Evolutionary conservation across 306 rosid genomes (phyloP), one percentile per base, ranked within the genome.

Genomic region (Elaeagnus macrophylla): DNA sequence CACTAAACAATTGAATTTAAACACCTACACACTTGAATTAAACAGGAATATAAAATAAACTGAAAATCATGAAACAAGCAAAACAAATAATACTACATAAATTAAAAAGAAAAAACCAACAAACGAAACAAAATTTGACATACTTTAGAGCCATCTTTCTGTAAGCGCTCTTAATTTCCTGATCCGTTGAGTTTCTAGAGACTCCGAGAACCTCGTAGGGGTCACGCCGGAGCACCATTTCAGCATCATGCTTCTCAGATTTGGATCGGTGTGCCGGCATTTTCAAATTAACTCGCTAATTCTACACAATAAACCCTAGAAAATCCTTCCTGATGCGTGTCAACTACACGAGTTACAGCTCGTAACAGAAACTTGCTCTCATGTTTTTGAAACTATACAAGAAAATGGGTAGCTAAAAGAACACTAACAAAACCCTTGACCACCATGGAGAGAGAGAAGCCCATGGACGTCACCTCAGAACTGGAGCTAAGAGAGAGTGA

Each of bases 121-220:
- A 51, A 10, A 12, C 39, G 55, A 0, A 7, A 5, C 7, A 40
- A 16, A 49, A 32, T 1, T 6, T 7, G 8, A 66, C 94, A 47
- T 85, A 93, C 99, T 81, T 93, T 67, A 93, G 99, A 3, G 99
- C 99, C 96, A 88, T 75, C 79, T 76, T 85, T 13, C 99, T 75
- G 68, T 93, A 87, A 38, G 96, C 96, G 54, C 85, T 70, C 62
- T 88, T 93, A 77, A 93, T 93, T 77, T 88, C 99, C 74, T 87
- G 99, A 79, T 88, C 99, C 19, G 83, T 75, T 48, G 94, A 84
- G 85, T 56, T 84, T 65, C 81, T 75, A 2, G 82, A 79, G 73
- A 93, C 88, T 45, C 94, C 94, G 38, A 93, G 96, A n/a, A 93
- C 96, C 75, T 88, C 99, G 25, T 93, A 93, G 0, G 99, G 94